Conservation (phyloP, 495 filamentous ascomycete genomes). For the Staphylotrichum tortipilum region DNA sequence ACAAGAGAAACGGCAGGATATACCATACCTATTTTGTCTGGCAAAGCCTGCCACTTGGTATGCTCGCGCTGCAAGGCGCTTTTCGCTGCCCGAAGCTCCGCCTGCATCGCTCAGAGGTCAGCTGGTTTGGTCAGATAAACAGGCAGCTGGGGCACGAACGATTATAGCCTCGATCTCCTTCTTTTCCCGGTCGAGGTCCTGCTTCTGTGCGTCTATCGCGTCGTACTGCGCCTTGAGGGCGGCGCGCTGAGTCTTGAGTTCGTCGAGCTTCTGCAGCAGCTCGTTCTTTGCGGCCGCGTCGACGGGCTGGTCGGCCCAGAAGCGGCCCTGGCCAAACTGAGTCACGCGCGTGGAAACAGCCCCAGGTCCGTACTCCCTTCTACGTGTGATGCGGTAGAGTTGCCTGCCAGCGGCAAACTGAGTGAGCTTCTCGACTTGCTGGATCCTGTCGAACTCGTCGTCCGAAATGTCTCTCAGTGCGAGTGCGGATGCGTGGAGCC, state of each 20-base stretch:
- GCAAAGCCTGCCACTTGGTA: slow-evolving; percentile 55
- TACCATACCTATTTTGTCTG: slow-evolving; percentile 55
- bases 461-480: slow-evolving; percentile 52
- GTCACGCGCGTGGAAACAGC: slow-evolving; percentile 58
- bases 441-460: slow-evolving; percentile 52
- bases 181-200: neutral
- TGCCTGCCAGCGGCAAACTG: slow-evolving; percentile 57
- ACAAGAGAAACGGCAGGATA: neutral
- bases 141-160: slow-evolving; percentile 20
- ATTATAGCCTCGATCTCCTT: slow-evolving; percentile 14
- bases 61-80: slow-evolving; percentile 51
- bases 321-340: slow-evolving; percentile 43
- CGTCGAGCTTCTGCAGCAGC: slow-evolving; percentile 29
- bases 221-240: slow-evolving; percentile 33
- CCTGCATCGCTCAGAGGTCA: slow-evolving; percentile 29
- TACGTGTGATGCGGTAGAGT: slow-evolving; percentile 50
- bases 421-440: slow-evolving; percentile 36
- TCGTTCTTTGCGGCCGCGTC: slow-evolving; percentile 51
- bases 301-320: slow-evolving; percentile 73
- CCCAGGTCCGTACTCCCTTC: slow-evolving; percentile 63
- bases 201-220: slow-evolving; percentile 15
- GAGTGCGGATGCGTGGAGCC: slow-evolving; percentile 59
- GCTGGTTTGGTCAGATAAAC: neutral
- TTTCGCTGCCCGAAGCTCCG: slow-evolving; percentile 28
- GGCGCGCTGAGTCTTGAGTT: slow-evolving; percentile 23